Evolutionary conservation across 352 stramenopile genomes (phyloP), one percentile per base, ranked within the genome.

Genomic region (Phytopythium boreale): DNA sequence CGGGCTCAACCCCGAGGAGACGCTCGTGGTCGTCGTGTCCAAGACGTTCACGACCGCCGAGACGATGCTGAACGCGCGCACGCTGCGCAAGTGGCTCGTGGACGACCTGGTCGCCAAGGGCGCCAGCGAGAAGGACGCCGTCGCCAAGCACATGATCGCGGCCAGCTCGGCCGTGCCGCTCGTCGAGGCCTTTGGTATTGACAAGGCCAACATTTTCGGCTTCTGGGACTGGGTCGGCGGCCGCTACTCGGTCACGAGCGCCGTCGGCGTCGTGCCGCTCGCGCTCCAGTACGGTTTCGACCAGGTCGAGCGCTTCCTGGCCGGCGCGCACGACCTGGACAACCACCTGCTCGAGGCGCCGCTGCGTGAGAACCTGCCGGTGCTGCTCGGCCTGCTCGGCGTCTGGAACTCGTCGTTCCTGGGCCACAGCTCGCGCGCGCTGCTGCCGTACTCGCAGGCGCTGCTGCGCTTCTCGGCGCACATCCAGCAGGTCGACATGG

Each of bases 141-240:
- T 98, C 2, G 72, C 74, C 56, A 97, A 97, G 74, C 96, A 99
- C 79, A 91, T 99, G 74, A 87, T 98, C 46, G 96, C 96, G 2
- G 87, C 89, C n/a, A 91, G 80, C 43, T 88, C 86, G 57, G 86
- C 82, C 17, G 84, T 96, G 66, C 73, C 77, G 41, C 70, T 95
- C 31, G 88, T 93, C 19, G 84, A 93, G 55, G 75, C 94, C 50
- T 99, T 99, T 65, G 97, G 97, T 37, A 99, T 99, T 60, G 80
- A 95, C 63, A 72, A 87, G 56, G 72, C 91, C 37, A 98, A 99
- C 71, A 96, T 99, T 55, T 99, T 99, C 77, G 92, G 86, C 51
- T 98, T 99, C 74, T 99, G 97, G 97, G 96, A 99, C 86, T 99
- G 97, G 97, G 96, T 99, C 1, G 97, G 97, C 41, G 97, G 97